These are phyloP conservation scores for Aspergillus luchuensis DNA, from an alignment of 2,329 filamentous ascomycete species.

Conservation along the genomic window DNA sequence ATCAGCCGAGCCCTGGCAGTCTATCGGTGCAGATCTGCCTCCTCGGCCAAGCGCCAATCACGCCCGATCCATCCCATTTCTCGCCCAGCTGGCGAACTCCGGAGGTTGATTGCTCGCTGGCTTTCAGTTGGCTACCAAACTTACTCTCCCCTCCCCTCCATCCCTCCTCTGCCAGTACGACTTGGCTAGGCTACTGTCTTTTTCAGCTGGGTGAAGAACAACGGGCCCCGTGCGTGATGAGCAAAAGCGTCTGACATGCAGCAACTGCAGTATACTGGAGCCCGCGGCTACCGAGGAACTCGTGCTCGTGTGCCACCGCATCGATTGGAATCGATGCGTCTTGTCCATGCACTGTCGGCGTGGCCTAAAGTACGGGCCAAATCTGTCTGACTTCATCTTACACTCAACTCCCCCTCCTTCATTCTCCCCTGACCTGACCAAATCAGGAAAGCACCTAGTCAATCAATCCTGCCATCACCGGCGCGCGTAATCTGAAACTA, in stretches of 20 bases:
- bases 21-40: conserved; percentile 7
- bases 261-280: too few species aligned
- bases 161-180: not conserved
- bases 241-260: conserved; percentile 1
- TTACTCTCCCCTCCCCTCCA: too few species aligned
- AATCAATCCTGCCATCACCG: too few species aligned
- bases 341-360: not conserved
- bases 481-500: too few species aligned
- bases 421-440: too few species aligned
- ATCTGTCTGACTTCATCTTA: too few species aligned
- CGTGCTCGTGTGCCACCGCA: not conserved
- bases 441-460: too few species aligned
- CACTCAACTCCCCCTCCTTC: too few species aligned
- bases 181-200: too few species aligned
- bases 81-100: not conserved
- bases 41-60: not conserved
- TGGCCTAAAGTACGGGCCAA: not conserved
- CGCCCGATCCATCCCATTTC: not conserved
- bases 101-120: not conserved
- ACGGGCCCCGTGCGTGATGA: conserved; percentile 5
- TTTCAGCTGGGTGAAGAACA: not conserved
- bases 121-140: not conserved
- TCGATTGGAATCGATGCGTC: not conserved
- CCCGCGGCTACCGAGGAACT: not conserved
- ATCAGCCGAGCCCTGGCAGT: conserved; percentile 7